Evolutionary conservation across 768 basidiomycete genomes (phyloP).

Genomic region (Mycena belliarum): DNA sequence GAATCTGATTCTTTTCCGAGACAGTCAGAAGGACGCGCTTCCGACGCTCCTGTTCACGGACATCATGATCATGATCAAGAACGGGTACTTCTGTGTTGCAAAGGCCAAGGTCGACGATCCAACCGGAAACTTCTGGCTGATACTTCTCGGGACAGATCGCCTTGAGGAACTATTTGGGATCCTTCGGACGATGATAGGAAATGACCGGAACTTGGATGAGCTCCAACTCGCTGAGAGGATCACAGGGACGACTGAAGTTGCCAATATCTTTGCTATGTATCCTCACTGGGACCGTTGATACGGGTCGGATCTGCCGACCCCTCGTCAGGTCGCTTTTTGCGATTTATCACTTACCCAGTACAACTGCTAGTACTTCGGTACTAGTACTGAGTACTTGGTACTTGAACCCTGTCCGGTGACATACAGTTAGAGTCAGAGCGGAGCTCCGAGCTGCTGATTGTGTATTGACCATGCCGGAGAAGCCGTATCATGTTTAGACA

Average conservation of each 20-base stretch:
- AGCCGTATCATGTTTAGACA: too few species aligned
- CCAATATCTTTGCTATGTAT: slow-evolving; percentile 36
- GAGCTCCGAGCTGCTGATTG: too few species aligned
- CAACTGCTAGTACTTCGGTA: too few species aligned
- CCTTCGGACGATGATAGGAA: slow-evolving; percentile 37
- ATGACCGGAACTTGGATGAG: slow-evolving; percentile 31
- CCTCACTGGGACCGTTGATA: slow-evolving; percentile 44
- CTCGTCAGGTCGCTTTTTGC: too few species aligned
- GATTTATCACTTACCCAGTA: too few species aligned
- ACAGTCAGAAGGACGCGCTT: neutral
- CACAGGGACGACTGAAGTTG: slow-evolving; percentile 32
- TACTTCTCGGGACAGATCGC: slow-evolving; percentile 38
- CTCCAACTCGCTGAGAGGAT: slow-evolving; percentile 29
- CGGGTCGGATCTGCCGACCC: too few species aligned
- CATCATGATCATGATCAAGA: slow-evolving; percentile 39
- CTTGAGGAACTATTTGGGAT: slow-evolving; percentile 38
- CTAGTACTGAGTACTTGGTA: too few species aligned
- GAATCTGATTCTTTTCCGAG: neutral
- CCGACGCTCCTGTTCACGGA: slow-evolving; percentile 28
- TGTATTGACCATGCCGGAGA: too few species aligned
- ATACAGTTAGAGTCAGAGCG: too few species aligned
- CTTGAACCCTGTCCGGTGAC: too few species aligned
- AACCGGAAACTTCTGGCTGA: slow-evolving; percentile 32
- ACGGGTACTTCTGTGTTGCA: slow-evolving; percentile 38
- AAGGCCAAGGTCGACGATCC: slow-evolving; percentile 36